Percentiles rank a stretch among this genome's conserved stretches.
These are phyloP conservation scores for Neonectria sp. DNA, from an alignment of 2,329 filamentous ascomycete species.

Conservation along the genomic window DNA sequence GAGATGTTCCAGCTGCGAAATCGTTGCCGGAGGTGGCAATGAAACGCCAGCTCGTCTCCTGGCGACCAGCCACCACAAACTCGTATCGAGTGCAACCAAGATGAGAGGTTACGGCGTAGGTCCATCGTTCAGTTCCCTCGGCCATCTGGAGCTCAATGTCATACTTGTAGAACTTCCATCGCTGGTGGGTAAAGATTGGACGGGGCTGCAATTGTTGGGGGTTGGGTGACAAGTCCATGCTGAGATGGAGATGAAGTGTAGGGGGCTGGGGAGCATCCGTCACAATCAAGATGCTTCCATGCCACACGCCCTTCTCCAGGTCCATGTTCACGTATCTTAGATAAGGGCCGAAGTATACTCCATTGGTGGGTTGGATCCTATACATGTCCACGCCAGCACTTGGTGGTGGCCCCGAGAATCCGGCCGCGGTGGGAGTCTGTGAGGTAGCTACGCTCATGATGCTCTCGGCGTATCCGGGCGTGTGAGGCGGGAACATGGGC, in stretches of 20 bases:
- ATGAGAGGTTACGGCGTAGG: conserved; percentile 97
- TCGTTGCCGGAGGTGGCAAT: conserved; percentile 97
- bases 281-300: conserved; percentile 93
- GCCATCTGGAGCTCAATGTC: conserved; percentile 93
- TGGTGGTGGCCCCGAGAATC: conserved; percentile 91
- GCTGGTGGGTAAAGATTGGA: conserved; percentile 89
- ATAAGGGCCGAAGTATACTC: conserved; percentile 98
- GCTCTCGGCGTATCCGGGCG: conserved; percentile 87
- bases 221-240: conserved; percentile 91
- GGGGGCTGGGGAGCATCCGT: conserved; percentile 93
- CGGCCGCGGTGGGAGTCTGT: conserved; percentile 82
- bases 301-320: conserved; percentile 89
- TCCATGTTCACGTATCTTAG: conserved; percentile 98
- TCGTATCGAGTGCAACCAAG: conserved; percentile 98
- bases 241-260: conserved; percentile 95
- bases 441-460: conserved; percentile 86
- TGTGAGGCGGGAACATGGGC: conserved; percentile 86
- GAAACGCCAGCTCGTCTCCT: conserved; percentile 95
- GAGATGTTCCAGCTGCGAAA: conserved; percentile 89
- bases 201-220: conserved; percentile 87
- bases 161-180: conserved; percentile 97
- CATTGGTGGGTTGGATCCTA: conserved; percentile 93
- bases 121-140: conserved; percentile 90
- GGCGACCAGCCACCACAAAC: conserved; percentile 91
- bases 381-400: conserved; percentile 93